Base-by-base conservation (phyloP, 257 asterid genomes). In the Solanum virginianum region DNA sequence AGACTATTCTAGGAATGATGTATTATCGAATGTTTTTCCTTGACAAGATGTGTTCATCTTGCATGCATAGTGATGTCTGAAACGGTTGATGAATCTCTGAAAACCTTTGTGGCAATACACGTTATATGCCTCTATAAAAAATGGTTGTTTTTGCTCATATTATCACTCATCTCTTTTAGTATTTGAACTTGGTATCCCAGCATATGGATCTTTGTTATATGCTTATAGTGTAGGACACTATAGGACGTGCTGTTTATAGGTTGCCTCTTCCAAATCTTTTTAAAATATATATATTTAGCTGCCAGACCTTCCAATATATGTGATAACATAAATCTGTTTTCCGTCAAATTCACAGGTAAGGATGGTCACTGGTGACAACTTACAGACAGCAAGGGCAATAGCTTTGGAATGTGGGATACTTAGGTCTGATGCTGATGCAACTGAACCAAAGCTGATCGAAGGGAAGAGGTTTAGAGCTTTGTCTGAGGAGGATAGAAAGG, bases 291-390 rank as follows among this genome's bases (percentile, higher is more conserved):
- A 51, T 79, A 79, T 79, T 74, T 49, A 77, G 45, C 16, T 77
- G 47, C 43, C 8, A 10, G 51, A 26, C 62, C 45, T 75, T 15
- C 24, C 24, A 49, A 54, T 15, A 69, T 83, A 51, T 51, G 81
- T 55, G 24, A n/a, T 51, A 11, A 17, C 83, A 26, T 53, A 79
- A 26, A 51, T 63, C 49, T 84, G 47, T 51, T 10, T 11, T 36
- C 68, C 66, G 18, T 43, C 53, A 66, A 49, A 86, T 62, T 45
- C 18, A 59, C 85, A 96, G 99, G 98, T 97, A 10, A 97, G 99
- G 75, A 96, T 96, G 99, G 99, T 95, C 59, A 96, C 99, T 41
- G 99, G 99, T 55, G 99, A 96, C 89, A 93, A 94, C 92, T 91
- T 93, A 84, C 97, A 88, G 89, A 96, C 99, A 60, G 99, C 99